Conservation (phyloP, 163 green algal species). For the Chlamydomonas reinhardtii region DNA sequence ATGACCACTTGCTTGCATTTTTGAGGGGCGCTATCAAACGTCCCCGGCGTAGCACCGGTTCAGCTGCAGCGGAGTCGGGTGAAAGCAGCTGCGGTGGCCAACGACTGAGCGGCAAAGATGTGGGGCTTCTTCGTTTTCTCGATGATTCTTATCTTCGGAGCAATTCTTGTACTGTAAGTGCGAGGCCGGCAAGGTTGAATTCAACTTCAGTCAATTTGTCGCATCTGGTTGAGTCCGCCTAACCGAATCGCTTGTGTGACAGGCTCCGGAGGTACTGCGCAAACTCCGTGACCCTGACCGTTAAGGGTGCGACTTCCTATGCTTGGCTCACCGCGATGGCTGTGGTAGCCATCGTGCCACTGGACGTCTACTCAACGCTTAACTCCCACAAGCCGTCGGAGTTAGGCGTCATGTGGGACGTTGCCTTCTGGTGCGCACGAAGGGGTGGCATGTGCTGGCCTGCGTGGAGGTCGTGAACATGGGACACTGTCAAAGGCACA, state of each 20-base stretch:
- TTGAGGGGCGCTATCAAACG: no score
- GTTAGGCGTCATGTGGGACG: constrained; percentile 59
- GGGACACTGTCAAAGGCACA: no score
- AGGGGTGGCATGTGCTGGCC: not conserved
- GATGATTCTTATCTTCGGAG: constrained; percentile 42
- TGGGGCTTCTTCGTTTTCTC: constrained; percentile 63
- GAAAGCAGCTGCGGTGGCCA: no score
- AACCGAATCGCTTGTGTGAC: not conserved
- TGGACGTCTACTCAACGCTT: constrained; percentile 63
- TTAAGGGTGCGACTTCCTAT: constrained; percentile 62
- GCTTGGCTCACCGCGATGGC: constrained; percentile 63
- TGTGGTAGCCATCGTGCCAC: constrained; percentile 59
- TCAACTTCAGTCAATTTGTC: not conserved
- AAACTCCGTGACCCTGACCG: constrained; percentile 52
- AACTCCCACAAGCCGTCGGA: not conserved
- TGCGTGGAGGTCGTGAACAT: no score
- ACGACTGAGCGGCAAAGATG: constrained; percentile 40
- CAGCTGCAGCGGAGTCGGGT: no score
- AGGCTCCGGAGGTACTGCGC: constrained; percentile 62
- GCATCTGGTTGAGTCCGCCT: no score
- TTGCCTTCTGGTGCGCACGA: constrained; percentile 64
- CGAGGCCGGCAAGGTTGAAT: not conserved
- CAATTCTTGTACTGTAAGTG: constrained; percentile 57
- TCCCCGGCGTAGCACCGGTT: no score
- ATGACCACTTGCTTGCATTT: no score